phyloP scores from a whole-genome alignment of 2,329 filamentous ascomycete species.

The Botrytis galanthina region DNA sequence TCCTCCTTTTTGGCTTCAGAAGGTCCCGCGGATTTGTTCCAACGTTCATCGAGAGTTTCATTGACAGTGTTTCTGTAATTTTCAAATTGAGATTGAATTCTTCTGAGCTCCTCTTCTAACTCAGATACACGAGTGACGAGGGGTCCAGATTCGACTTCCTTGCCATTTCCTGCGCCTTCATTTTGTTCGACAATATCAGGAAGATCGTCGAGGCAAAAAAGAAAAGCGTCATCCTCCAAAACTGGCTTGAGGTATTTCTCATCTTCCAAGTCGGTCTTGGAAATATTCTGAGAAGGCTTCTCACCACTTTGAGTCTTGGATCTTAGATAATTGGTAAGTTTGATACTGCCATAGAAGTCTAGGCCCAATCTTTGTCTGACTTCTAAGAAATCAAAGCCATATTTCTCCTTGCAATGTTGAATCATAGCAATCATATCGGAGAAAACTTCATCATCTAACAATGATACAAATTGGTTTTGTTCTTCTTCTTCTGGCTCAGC shows the following conservation, averaged over 20 bases:
- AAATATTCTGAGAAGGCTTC: slow-evolving; percentile 48
- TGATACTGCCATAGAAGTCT: slow-evolving; percentile 72
- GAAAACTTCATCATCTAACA: slow-evolving; percentile 67
- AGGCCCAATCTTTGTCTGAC: slow-evolving; percentile 57
- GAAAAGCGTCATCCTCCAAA: slow-evolving; percentile 82
- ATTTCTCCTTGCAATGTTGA: slow-evolving; percentile 62
- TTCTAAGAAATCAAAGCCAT: slow-evolving; percentile 65
- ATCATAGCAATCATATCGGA: slow-evolving; percentile 64
- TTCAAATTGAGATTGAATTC: slow-evolving; percentile 42
- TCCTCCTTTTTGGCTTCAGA: slow-evolving; percentile 31
- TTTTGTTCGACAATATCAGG: slow-evolving; percentile 44
- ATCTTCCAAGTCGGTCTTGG: slow-evolving; percentile 63
- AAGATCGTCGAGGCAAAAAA: slow-evolving; percentile 84
- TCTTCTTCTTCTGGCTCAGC: slow-evolving; percentile 62
- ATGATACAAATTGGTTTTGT: slow-evolving; percentile 58
- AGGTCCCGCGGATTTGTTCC: slow-evolving; percentile 39
- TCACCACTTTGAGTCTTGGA: slow-evolving; percentile 48
- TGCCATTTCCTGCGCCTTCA: slow-evolving; percentile 32
- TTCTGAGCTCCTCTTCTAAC: slow-evolving; percentile 41
- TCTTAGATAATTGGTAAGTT: slow-evolving; percentile 68
- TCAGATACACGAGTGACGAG: slow-evolving; percentile 39
- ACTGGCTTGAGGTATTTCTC: slow-evolving; percentile 82
- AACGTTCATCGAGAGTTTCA: slow-evolving; percentile 42
- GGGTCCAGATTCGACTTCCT: slow-evolving; percentile 29
- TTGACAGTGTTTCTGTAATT: slow-evolving; percentile 43